Conservation (phyloP, 106 monocot genomes). For the Allium cepa region DNA sequence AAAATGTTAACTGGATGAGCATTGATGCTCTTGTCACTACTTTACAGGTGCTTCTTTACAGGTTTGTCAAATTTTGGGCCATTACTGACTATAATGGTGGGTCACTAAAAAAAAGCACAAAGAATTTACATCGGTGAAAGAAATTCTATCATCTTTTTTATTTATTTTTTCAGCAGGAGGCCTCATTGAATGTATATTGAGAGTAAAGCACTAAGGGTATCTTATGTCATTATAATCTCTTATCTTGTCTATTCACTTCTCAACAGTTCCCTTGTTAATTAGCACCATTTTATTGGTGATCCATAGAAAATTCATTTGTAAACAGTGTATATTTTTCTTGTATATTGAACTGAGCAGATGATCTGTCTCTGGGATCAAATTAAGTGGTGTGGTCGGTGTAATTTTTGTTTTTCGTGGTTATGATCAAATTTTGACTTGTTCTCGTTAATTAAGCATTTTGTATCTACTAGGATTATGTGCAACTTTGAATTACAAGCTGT, state of each 20-base stretch:
- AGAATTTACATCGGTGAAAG: background rate
- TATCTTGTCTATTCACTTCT: too few relatives aligned
- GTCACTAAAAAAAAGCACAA: background rate
- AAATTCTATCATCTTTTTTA: background rate
- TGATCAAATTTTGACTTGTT: too few relatives aligned
- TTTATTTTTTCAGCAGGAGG: background rate
- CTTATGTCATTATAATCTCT: background rate
- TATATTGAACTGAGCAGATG: background rate
- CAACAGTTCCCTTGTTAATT: background rate
- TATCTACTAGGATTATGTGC: too few relatives aligned
- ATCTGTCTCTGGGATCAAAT: background rate
- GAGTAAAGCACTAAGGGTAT: background rate
- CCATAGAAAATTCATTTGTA: slow-evolving; percentile 1
- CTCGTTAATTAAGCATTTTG: too few relatives aligned
- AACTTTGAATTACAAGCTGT: too few relatives aligned
- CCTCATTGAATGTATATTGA: background rate
- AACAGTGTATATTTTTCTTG: background rate
- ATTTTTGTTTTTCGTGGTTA: too few relatives aligned
- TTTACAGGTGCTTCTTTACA: too few relatives aligned
- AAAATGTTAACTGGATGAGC: too few relatives aligned
- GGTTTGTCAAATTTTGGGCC: too few relatives aligned
- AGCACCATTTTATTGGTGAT: background rate
- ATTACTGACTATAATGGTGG: background rate
- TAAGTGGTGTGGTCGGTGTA: too few relatives aligned
- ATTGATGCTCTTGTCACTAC: too few relatives aligned